Percentiles rank a stretch among this genome's conserved stretches.
phyloP scores from a whole-genome alignment of 2,329 filamentous ascomycete genomes.

The Calonectria naviculata region DNA sequence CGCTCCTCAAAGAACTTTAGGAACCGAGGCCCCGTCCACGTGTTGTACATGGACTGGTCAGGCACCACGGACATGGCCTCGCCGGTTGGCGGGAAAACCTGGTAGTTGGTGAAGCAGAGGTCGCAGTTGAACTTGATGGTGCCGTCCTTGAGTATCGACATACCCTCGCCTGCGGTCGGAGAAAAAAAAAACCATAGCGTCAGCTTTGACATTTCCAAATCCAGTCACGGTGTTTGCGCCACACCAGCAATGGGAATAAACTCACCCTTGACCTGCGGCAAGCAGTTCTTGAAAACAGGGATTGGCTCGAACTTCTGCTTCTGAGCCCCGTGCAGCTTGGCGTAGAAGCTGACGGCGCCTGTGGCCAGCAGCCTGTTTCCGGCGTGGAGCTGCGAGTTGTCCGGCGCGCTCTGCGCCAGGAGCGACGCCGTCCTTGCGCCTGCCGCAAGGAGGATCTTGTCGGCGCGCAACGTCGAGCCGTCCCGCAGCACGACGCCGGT shows the following conservation, averaged over 20 bases:
- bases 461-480: constrained; percentile 59
- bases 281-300: constrained; percentile 64
- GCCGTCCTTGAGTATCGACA: constrained; percentile 58
- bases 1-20: constrained; percentile 57
- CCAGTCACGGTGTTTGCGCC: not conserved
- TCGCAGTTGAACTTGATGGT: constrained; percentile 72
- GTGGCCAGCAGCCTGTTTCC: constrained; percentile 66
- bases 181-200: constrained; percentile 4
- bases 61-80: constrained; percentile 65
- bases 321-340: constrained; percentile 54
- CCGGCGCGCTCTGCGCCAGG: constrained; percentile 61
- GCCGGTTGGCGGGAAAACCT: constrained; percentile 57
- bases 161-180: constrained; percentile 49
- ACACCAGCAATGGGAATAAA: constrained; percentile 5
- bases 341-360: constrained; percentile 59
- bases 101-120: constrained; percentile 66
- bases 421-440: constrained; percentile 67
- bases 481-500: constrained; percentile 60
- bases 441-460: constrained; percentile 65
- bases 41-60: constrained; percentile 53
- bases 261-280: constrained; percentile 54
- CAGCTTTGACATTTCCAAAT: constrained; percentile 12
- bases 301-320: constrained; percentile 58
- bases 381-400: constrained; percentile 61
- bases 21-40: constrained; percentile 52